Evolutionary conservation across 805 yeast genomes (phyloP).

Genomic region (Saccharomyces paradoxus): DNA sequence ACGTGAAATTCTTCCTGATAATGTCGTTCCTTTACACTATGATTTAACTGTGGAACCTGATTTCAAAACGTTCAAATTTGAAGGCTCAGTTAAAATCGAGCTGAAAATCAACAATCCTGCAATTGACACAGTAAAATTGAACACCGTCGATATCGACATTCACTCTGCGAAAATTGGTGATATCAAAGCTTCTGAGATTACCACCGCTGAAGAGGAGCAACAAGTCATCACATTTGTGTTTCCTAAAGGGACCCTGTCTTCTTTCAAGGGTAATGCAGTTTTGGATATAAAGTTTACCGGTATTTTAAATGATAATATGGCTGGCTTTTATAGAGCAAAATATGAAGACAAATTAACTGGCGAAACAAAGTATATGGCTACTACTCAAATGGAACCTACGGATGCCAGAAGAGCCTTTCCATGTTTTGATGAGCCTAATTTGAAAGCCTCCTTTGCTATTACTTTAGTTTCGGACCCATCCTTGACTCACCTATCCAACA

Average conservation of each 20-base stretch:
- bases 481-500: slow-evolving; percentile 58
- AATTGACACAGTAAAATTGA: slow-evolving; percentile 43
- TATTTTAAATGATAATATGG: slow-evolving; percentile 66
- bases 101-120: slow-evolving; percentile 41
- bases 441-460: slow-evolving; percentile 65
- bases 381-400: slow-evolving; percentile 82
- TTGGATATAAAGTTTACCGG: slow-evolving; percentile 52
- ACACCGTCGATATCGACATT: slow-evolving; percentile 58
- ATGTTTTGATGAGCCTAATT: slow-evolving; percentile 75
- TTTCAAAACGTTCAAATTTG: slow-evolving; percentile 49
- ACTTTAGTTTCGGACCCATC: slow-evolving; percentile 48
- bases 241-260: slow-evolving; percentile 32
- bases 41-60: slow-evolving; percentile 57
- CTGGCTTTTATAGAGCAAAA: slow-evolving; percentile 69
- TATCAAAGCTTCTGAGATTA: slow-evolving; percentile 36
- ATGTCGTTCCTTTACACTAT: slow-evolving; percentile 69
- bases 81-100: slow-evolving; percentile 48
- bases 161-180: slow-evolving; percentile 37
- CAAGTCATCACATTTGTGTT: slow-evolving; percentile 62
- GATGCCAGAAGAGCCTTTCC: slow-evolving; percentile 86
- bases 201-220: slow-evolving; percentile 39
- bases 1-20: slow-evolving; percentile 47
- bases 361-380: slow-evolving; percentile 60
- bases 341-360: slow-evolving; percentile 52
- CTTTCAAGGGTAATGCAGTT: slow-evolving; percentile 21